Conservation (phyloP, 2,329 filamentous ascomycete genomes). For the Fusarium sacchari region DNA sequence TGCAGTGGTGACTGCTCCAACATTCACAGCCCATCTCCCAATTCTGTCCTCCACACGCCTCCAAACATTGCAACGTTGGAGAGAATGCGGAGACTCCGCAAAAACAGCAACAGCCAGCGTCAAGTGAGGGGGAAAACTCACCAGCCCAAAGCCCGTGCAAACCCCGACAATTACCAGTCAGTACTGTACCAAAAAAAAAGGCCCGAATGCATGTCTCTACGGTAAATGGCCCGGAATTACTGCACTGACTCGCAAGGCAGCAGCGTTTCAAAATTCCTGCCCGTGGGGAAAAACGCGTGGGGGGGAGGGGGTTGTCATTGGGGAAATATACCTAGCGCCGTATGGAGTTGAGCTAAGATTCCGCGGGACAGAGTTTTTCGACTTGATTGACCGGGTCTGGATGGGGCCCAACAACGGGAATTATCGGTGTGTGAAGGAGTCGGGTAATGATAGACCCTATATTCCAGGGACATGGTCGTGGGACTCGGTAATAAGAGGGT, state of each 20-base stretch:
- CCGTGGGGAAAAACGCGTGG: conserved; percentile 24
- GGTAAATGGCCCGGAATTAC: neutral
- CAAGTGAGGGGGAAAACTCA: conserved; percentile 6
- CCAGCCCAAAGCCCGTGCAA: conserved; percentile 3
- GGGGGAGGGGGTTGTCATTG: neutral
- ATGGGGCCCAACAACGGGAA: neutral
- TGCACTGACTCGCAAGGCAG: neutral
- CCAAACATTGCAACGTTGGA: conserved; percentile 20
- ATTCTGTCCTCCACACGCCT: neutral
- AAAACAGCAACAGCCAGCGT: neutral
- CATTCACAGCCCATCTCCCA: neutral
- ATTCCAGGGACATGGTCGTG: neutral
- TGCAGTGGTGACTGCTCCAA: neutral
- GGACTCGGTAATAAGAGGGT: neutral
- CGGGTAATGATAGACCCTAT: neutral
- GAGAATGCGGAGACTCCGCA: conserved; percentile 38
- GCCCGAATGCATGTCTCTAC: conserved; percentile 10
- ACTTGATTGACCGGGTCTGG: neutral
- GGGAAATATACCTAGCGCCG: neutral
- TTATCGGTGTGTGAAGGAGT: neutral
- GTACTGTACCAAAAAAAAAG: neutral
- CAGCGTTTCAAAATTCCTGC: conserved; percentile 6
- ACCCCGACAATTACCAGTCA: neutral
- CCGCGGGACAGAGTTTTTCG: neutral
- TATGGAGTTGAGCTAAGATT: neutral